Evolutionary conservation across 2,329 filamentous ascomycete genomes (phyloP).

Genomic region (Calonectria pauciramosa): DNA sequence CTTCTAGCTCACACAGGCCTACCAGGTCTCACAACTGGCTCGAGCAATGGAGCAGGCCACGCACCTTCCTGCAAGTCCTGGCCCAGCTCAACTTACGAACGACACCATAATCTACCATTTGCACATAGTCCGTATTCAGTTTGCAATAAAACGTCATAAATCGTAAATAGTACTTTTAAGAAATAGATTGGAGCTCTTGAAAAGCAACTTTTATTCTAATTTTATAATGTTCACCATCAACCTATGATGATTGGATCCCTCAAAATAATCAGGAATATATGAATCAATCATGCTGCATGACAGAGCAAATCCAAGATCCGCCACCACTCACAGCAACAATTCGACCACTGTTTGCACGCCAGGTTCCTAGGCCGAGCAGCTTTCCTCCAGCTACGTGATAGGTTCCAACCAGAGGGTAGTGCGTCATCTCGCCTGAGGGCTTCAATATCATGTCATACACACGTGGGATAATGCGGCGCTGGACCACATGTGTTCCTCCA

Average conservation of each 20-base stretch:
- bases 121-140: not conserved
- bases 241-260: not conserved
- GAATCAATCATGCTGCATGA: constrained; percentile 35
- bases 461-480: constrained; percentile 47
- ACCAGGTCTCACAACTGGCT: too few relatives aligned
- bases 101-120: not conserved
- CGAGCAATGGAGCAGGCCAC: too few relatives aligned
- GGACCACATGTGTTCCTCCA: constrained; percentile 44
- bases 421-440: constrained; percentile 37
- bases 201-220: not conserved
- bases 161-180: not conserved
- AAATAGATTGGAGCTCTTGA: not conserved
- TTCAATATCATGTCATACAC: constrained; percentile 51
- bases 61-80: too few relatives aligned
- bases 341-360: constrained; percentile 48
- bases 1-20: too few relatives aligned
- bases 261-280: not conserved
- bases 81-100: too few relatives aligned
- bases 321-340: constrained; percentile 51
- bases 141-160: not conserved
- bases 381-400: constrained; percentile 48
- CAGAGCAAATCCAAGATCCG: constrained; percentile 52
- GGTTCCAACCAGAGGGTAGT: constrained; percentile 51
- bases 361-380: constrained; percentile 48
- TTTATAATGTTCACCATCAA: not conserved